These are phyloP conservation scores for Grifola frondosa DNA, from an alignment of 1,284 basidiomycete species.

Conservation along the genomic window DNA sequence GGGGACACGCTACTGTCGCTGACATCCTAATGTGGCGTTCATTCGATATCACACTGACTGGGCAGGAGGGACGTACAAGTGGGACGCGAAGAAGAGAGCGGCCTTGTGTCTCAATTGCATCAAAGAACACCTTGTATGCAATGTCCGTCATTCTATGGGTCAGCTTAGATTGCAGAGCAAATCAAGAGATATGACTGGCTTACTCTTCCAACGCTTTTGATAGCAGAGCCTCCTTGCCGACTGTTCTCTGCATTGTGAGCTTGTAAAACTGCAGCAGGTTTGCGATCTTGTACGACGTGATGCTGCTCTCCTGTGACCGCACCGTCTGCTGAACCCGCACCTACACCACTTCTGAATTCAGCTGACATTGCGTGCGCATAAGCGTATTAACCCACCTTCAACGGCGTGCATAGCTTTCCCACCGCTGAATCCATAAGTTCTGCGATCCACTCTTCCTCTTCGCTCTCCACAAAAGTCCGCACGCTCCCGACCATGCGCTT, in stretches of 20 bases:
- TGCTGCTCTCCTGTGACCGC: conserved; percentile 88
- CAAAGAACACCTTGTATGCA: conserved; percentile 83
- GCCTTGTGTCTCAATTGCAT: conserved; percentile 81
- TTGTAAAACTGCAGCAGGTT: conserved; percentile 95
- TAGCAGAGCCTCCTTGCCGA: conserved; percentile 79
- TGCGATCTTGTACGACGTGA: conserved; percentile 88
- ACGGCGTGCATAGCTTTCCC: conserved; percentile 81
- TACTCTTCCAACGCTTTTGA: conserved; percentile 82
- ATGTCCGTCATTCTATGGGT: conserved; percentile 69
- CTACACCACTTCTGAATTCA: conserved; percentile 35
- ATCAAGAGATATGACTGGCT: conserved; percentile 26
- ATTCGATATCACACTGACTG: too few species aligned
- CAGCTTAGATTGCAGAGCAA: background rate
- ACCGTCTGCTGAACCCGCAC: conserved; percentile 90
- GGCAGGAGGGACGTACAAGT: conserved; percentile 57
- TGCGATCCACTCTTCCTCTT: conserved; percentile 79
- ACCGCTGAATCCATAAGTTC: conserved; percentile 84
- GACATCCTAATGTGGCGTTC: conserved; percentile 49
- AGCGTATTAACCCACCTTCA: conserved; percentile 56
- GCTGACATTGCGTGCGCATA: background rate
- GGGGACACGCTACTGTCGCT: conserved; percentile 78
- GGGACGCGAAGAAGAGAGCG: conserved; percentile 70
- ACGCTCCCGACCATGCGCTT: conserved; percentile 78
- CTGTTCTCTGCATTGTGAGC: conserved; percentile 88
- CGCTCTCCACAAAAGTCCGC: conserved; percentile 53